phyloP scores from a whole-genome alignment of 1,284 basidiomycete species.

The Prillingera fragicola region DNA sequence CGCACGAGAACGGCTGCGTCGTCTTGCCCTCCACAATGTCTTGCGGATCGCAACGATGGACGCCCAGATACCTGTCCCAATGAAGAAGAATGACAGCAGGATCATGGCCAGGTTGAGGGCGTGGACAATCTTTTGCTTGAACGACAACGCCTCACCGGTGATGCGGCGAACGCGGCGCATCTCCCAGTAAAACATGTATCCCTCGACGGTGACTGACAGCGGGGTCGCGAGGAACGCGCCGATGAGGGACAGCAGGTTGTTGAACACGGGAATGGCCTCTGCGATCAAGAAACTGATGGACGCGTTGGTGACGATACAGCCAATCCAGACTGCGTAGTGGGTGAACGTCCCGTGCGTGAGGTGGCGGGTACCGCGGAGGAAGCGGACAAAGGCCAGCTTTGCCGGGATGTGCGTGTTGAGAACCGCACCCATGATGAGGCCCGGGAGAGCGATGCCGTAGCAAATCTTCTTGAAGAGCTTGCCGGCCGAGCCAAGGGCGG shows the following conservation, averaged over 20 bases:
- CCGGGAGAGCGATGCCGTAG: conserved; percentile 41
- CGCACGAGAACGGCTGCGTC: conserved; percentile 22
- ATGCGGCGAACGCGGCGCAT: neutral
- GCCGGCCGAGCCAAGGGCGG: conserved; percentile 45
- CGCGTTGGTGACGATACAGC: conserved; percentile 40
- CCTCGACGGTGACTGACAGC: conserved; percentile 13
- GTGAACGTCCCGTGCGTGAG: conserved; percentile 56
- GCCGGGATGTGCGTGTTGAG: conserved; percentile 48
- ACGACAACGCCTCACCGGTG: conserved; percentile 3
- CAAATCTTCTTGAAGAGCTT: conserved; percentile 36
- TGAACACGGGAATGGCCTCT: conserved; percentile 23
- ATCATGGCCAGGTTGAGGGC: conserved; percentile 26
- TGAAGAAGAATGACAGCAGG: conserved; percentile 28
- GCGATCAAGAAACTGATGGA: conserved; percentile 15
- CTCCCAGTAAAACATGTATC: conserved; percentile 30
- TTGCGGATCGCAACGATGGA: conserved; percentile 21
- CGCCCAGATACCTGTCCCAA: conserved; percentile 29
- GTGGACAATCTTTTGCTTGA: conserved; percentile 16
- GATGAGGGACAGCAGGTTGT: conserved; percentile 23
- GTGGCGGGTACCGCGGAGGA: conserved; percentile 57
- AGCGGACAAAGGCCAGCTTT: conserved; percentile 59
- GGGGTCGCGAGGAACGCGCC: conserved; percentile 23
- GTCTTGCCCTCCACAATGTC: conserved; percentile 13
- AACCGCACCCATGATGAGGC: conserved; percentile 30
- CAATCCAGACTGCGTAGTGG: conserved; percentile 57